Evolutionary conservation across 176 grass and related monocot species (phyloP), one percentile per base, ranked within the genome.

Genomic region (Areca catechu): DNA sequence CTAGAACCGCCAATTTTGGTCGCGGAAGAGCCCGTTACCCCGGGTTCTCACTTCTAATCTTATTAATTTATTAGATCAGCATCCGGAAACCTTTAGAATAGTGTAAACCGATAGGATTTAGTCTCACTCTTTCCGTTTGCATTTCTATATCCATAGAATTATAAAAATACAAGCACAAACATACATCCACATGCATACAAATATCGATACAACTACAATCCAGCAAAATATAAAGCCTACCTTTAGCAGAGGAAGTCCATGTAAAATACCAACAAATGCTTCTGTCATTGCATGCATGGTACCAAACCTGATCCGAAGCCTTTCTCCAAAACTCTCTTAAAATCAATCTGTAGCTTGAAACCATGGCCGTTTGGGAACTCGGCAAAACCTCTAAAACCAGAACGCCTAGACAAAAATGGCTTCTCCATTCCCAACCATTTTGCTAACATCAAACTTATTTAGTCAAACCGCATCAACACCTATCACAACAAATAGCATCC

Each of bases 191-290:
- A 34, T 34, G 30, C 4, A 53, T 18, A 25, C 1, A 6, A 3
- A 7, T 25, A 29, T 29, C 6, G 4, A 29, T 4, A 29, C 27
- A 29, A 29, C 27, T 5, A 43, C 34, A 7, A 22, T 4, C 0
- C 19, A 54, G 18, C 1, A 62, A 20, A 48, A 5, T 14, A 62
- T 5, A 22, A 12, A 43, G 34, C 34, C 34, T 43, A 71, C 68
- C 76, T 5, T 80, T 1, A 15, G 55, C 52, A 16, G 74, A 72
- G 22, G 83, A 61, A 54, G 58, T 53, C 80, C 86, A 91, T 7
- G 78, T 85, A 74, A 67, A 81, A 76, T 91, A 97, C 92, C 92
- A 91, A 58, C 88, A 97, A 6, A 88, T 17, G 5, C 68, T 80
- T 49, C 27, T 62, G 0, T 80, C 69, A 28, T 60, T 80, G 61